These are phyloP conservation scores for Parvularia atlantis DNA, from an alignment of 78 protist genomes.

Conservation along the genomic window DNA sequence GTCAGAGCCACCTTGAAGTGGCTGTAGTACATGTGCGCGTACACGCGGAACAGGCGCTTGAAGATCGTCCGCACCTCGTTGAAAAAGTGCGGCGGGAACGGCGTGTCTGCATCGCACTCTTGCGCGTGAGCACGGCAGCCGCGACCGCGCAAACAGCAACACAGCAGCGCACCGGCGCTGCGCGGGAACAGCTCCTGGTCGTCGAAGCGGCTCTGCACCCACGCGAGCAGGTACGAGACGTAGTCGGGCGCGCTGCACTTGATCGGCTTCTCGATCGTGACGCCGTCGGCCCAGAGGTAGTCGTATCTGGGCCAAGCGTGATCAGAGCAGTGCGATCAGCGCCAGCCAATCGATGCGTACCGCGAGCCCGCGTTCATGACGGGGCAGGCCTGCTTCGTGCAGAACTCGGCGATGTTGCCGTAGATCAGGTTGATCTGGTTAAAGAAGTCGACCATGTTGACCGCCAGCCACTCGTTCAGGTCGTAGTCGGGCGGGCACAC, in stretches of 20 bases:
- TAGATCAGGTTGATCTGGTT: slow-evolving; percentile 90
- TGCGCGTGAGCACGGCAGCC: too few relatives aligned
- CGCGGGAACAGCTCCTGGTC: slow-evolving; percentile 88
- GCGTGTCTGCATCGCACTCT: slow-evolving; percentile 21
- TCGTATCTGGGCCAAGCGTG: slow-evolving; percentile 52
- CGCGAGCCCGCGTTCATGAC: slow-evolving; percentile 89
- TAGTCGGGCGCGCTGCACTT: slow-evolving; percentile 89
- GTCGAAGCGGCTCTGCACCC: slow-evolving; percentile 90
- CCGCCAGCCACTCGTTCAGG: too few relatives aligned
- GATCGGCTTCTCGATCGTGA: slow-evolving; percentile 69
- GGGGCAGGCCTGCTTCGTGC: slow-evolving; percentile 86
- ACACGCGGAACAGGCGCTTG: slow-evolving; percentile 78
- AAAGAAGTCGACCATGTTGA: slow-evolving; percentile 97
- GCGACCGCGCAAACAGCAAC: too few relatives aligned
- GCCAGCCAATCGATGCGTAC: too few relatives aligned
- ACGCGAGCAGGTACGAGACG: slow-evolving; percentile 85
- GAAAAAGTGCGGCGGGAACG: slow-evolving; percentile 84
- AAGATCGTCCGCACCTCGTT: slow-evolving; percentile 66
- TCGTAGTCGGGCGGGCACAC: too few relatives aligned
- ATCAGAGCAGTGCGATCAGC: too few relatives aligned
- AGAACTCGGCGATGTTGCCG: slow-evolving; percentile 91
- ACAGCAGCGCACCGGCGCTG: slow-evolving; percentile 42
- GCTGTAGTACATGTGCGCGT: slow-evolving; percentile 91
- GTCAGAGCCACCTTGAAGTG: slow-evolving; percentile 80
- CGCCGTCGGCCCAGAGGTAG: slow-evolving; percentile 93